A percentile compares a stretch with the other conserved stretches of the same genome.
These are phyloP conservation scores for Ambrosiella xylebori DNA, from an alignment of 2,329 filamentous ascomycete species.

Conservation along the genomic window DNA sequence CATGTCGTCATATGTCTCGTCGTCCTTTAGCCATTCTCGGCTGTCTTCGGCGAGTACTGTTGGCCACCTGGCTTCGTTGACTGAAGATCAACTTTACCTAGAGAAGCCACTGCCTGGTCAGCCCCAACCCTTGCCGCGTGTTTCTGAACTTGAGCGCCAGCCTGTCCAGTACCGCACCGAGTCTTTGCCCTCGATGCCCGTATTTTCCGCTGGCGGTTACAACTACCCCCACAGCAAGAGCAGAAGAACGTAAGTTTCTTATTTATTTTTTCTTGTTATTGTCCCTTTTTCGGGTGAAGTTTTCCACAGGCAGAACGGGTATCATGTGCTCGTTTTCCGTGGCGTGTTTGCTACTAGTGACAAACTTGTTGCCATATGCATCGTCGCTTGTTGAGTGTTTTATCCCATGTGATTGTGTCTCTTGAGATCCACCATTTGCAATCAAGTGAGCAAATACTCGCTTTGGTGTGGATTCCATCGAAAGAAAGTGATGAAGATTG, in stretches of 20 bases:
- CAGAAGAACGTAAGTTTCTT: slow-evolving; percentile 11
- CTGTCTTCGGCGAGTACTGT: slow-evolving; percentile 37
- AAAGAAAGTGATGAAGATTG: background rate
- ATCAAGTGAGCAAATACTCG: background rate
- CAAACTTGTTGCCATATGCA: background rate
- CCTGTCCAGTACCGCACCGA: slow-evolving; percentile 11
- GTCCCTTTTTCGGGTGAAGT: background rate
- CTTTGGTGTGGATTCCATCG: background rate
- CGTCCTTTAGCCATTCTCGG: slow-evolving; percentile 29
- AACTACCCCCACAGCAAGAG: background rate
- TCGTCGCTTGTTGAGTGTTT: slow-evolving; percentile 1
- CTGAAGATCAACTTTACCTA: slow-evolving; percentile 11
- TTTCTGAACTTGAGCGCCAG: slow-evolving; percentile 8
- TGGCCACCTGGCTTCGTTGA: slow-evolving; percentile 18
- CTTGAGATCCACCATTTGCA: background rate
- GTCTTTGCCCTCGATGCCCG: slow-evolving; percentile 10
- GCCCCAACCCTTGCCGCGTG: slow-evolving; percentile 9
- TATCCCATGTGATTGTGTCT: background rate
- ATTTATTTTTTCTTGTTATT: background rate
- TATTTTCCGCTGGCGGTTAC: slow-evolving; percentile 8
- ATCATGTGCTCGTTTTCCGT: background rate
- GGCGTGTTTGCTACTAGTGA: background rate
- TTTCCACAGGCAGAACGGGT: background rate
- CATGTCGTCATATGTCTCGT: slow-evolving; percentile 31
- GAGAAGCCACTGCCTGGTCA: slow-evolving; percentile 10